These are phyloP conservation scores for Nemania serpens DNA, from an alignment of 2,329 filamentous ascomycete species.

Conservation along the genomic window DNA sequence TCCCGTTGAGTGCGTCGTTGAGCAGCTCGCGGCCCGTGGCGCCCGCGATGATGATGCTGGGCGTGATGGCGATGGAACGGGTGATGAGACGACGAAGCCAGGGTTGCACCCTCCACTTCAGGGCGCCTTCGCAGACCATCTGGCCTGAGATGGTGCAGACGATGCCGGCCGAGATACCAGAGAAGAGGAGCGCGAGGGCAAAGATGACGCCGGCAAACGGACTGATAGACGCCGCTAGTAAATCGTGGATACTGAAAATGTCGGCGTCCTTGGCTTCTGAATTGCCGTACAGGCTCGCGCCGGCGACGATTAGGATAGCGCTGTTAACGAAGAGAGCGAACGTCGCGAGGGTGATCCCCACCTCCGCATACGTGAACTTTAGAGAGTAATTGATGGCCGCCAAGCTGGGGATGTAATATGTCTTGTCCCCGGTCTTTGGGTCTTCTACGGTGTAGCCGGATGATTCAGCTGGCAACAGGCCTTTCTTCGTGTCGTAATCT, in stretches of 20 bases:
- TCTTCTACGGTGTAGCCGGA: constrained; percentile 32
- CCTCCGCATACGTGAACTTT: constrained; percentile 73
- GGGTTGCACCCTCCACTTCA: constrained; percentile 74
- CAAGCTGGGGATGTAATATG: constrained; percentile 71
- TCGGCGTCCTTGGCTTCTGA: constrained; percentile 68
- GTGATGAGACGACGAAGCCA: constrained; percentile 82
- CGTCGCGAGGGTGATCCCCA: constrained; percentile 74
- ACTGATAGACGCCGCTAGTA: constrained; percentile 71
- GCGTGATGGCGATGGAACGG: constrained; percentile 78
- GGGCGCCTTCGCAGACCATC: constrained; percentile 83
- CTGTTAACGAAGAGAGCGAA: constrained; percentile 87
- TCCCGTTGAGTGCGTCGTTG: constrained; percentile 72
- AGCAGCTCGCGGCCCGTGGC: constrained; percentile 75
- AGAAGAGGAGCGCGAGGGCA: constrained; percentile 78
- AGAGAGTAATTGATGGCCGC: constrained; percentile 75
- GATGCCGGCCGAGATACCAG: constrained; percentile 80
- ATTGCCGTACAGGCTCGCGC: constrained; percentile 71
- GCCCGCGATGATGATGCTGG: constrained; percentile 81
- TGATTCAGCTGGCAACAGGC: constrained; percentile 50
- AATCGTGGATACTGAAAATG: constrained; percentile 79
- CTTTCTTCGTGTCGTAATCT: constrained; percentile 64
- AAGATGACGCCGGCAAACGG: constrained; percentile 83
- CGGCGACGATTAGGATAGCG: constrained; percentile 80
- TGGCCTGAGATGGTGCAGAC: constrained; percentile 89
- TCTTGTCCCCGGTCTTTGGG: constrained; percentile 45